Conservation (phyloP, 108 stramenopile genomes). For the Pseudonitzschia multiseries region DNA sequence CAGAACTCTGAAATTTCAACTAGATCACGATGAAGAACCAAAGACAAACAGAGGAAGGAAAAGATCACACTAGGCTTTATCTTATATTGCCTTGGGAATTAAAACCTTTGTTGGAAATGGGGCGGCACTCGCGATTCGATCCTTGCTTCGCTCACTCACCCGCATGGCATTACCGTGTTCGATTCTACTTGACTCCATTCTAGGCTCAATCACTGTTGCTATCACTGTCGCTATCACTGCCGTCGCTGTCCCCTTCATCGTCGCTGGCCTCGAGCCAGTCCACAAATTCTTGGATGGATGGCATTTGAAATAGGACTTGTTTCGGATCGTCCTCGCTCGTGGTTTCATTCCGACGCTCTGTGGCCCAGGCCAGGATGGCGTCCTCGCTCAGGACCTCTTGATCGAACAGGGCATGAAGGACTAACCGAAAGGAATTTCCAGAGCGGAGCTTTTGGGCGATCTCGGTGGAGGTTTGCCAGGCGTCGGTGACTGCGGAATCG, state of each 20-base stretch:
- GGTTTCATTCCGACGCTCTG: conserved; percentile 54
- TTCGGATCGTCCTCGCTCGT: conserved; percentile 36
- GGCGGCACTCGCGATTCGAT: too few relatives aligned
- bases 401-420: conserved; percentile 80
- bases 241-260: conserved; percentile 23
- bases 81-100: too few relatives aligned
- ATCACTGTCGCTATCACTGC: neutral
- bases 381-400: conserved; percentile 84
- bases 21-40: too few relatives aligned
- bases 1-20: too few relatives aligned
- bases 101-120: too few relatives aligned
- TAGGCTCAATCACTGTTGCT: conserved; percentile 21
- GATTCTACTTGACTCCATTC: conserved; percentile 30
- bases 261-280: conserved; percentile 37
- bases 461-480: conserved; percentile 2
- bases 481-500: neutral
- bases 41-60: too few relatives aligned
- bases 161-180: too few relatives aligned
- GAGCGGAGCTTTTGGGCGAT: conserved; percentile 49
- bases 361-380: conserved; percentile 78
- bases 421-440: conserved; percentile 75
- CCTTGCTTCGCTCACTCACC: too few relatives aligned
- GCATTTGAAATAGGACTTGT: conserved; percentile 32
- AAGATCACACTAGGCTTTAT: too few relatives aligned
- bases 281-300: conserved; percentile 73